These are phyloP conservation scores for Saitozyma podzolica DNA, from an alignment of 768 basidiomycete genomes.

Conservation along the genomic window DNA sequence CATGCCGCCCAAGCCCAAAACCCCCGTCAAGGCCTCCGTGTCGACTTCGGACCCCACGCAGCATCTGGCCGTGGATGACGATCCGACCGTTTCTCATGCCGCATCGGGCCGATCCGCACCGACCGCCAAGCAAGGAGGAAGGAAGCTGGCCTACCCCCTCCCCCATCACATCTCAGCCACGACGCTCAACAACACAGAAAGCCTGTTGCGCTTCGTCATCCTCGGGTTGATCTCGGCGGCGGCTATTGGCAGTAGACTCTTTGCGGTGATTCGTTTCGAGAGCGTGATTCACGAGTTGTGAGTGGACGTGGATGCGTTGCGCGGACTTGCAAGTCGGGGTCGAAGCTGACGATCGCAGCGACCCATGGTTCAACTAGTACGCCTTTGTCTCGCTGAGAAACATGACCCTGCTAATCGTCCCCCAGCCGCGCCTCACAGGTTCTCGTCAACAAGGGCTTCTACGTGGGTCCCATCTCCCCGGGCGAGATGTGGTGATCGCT, in stretches of 20 bases:
- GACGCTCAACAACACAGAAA: slow-evolving; percentile 81
- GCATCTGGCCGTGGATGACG: slow-evolving; percentile 14
- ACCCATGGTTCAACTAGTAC: slow-evolving; percentile 99
- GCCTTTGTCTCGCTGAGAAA: slow-evolving; percentile 48
- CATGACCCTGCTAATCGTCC: slow-evolving; percentile 5
- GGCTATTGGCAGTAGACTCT: slow-evolving; percentile 91
- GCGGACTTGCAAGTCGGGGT: background rate
- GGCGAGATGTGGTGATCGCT: background rate
- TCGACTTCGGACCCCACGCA: slow-evolving; percentile 15
- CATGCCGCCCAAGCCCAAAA: slow-evolving; percentile 18
- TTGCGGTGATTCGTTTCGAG: slow-evolving; percentile 97
- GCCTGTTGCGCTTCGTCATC: slow-evolving; percentile 84
- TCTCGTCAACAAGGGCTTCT: slow-evolving; percentile 88
- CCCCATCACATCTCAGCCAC: slow-evolving; percentile 47
- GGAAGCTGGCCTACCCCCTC: slow-evolving; percentile 46
- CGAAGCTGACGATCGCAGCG: slow-evolving; percentile 59
- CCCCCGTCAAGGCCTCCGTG: slow-evolving; percentile 8
- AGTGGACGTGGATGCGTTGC: slow-evolving; percentile 51
- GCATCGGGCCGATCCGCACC: background rate
- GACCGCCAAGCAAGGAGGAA: background rate
- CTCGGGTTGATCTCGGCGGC: slow-evolving; percentile 88
- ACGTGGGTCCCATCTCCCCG: slow-evolving; percentile 61
- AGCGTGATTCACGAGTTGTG: slow-evolving; percentile 99
- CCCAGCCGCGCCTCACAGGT: slow-evolving; percentile 86
- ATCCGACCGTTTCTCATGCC: background rate